Base-by-base conservation (phyloP, 164 flowering plant genomes). In the Vitis rotundifolia region DNA sequence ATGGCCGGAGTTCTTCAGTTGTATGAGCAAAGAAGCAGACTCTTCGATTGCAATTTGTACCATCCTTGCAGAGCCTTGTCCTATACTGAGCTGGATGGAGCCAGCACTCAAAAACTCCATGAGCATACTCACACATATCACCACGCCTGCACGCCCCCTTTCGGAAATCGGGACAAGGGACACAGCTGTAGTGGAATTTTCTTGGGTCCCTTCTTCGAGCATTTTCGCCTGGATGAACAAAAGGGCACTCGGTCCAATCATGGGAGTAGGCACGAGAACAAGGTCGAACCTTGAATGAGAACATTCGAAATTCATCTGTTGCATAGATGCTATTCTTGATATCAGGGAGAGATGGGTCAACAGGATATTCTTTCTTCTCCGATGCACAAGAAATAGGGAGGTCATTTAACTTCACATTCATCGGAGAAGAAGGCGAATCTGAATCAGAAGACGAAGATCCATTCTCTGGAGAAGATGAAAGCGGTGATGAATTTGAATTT, bases 231-330 rank as follows among this genome's bases (percentile, higher is more conserved):
- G 99, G 99, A 73, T 94, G 99, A 68, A 92, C 97, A 76, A 94
- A 94, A 0, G 99, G 99, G 75, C 99, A 94, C 78, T 94, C 99
- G 0, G 98, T 92, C 99, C 99, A 94, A 67, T 94, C 99, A 69
- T 94, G 99, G 0, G 99, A 94, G 75, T 94, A 92, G 10, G 99
- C 99, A 13, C 97, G 85, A 0, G 97, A 94, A 73, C 99, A 94
- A 11, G 94, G 97, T 8, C 97, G 82, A n/a, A 94, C 83, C 87
- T 94, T 94, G 79, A 94, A 94, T 0, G 97, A 87, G 69, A 79
- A 94, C 99, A 94, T 94, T 31, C 99, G 78, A 67, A 94, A 94
- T 70, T 94, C 99, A 72, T 94, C 97, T 1, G 97, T 87, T 1
- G 95, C 78, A 69, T 91, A 94, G 59, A 92, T 89, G 82, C 94